Conservation (phyloP, 768 basidiomycete genomes). For the Panaeolus cyanescens region DNA sequence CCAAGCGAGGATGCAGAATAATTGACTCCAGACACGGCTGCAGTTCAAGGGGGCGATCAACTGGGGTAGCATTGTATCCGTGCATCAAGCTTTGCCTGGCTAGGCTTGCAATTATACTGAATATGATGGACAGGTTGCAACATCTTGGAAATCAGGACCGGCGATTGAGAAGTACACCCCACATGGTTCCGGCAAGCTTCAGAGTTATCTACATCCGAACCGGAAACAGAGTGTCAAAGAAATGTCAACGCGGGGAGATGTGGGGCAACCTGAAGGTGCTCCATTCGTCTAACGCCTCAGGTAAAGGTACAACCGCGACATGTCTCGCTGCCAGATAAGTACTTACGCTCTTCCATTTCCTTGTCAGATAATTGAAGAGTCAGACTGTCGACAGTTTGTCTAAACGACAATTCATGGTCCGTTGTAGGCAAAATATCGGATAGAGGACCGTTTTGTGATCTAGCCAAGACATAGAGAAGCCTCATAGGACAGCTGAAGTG, state of each 20-base stretch:
- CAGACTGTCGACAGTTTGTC: too few relatives aligned
- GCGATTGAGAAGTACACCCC: not conserved
- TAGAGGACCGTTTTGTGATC: not conserved
- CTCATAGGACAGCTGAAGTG: not conserved
- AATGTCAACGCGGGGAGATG: not conserved
- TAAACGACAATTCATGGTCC: not conserved
- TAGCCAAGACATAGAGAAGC: not conserved
- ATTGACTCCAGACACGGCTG: not conserved
- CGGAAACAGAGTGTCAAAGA: not conserved
- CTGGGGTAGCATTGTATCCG: not conserved
- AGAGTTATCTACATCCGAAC: not conserved
- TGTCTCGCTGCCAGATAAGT: too few relatives aligned
- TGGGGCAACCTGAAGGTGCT: not conserved
- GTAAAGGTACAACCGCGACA: too few relatives aligned
- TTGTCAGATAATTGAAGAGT: too few relatives aligned
- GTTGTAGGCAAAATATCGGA: not conserved
- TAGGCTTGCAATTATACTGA: too few relatives aligned
- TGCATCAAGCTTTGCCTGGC: not conserved
- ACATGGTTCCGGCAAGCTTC: not conserved
- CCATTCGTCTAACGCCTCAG: too few relatives aligned
- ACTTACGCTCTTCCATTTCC: too few relatives aligned
- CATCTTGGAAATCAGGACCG: not conserved
- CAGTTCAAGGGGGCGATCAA: not conserved
- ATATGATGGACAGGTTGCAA: not conserved
- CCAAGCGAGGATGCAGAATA: not conserved